Evolutionary conservation across 148 eudicot species (phyloP), one percentile per base, ranked within the genome.

Genomic region (Chenopodium berlandieri): DNA sequence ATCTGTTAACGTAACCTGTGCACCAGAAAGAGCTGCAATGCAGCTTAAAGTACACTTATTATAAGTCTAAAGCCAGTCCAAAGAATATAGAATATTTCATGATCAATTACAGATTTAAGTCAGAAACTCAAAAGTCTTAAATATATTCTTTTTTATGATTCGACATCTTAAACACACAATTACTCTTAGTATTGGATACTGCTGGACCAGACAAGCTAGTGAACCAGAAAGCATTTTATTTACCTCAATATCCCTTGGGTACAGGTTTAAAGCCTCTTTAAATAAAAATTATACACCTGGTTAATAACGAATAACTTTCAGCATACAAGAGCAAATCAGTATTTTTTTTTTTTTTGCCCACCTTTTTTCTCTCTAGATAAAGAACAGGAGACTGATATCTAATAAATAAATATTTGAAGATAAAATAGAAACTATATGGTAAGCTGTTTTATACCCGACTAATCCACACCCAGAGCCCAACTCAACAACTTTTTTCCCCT

Each of bases 391-490:
- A 23, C 25, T 54, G 31, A 58, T 31, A 76, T 62, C 37, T 52
- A 13, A 16, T 48, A 58, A 7, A 20, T 60, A 52, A 44, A 62
- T 3, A 76, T 40, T 64, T 23, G 1, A 48, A 16, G 58, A 40
- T 50, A 32, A 19, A 62, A 77, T 22, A 30, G 37, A 65, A 73
- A 82, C n/a, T 56, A 66, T 62, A 10, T 62, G 60, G 85, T 40
- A 23, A 66, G 67, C 60, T 72, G 14, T 66, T 67, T 73, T 79
- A 78, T 91, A 95, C 98, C 98, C 98, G 30, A 90, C 97, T 84
- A 95, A 85, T 83, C 98, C 97, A 81, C 97, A 93, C 81, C 98
- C 98, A 70, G 97, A 89, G 67, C 98, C 98, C 87, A 95, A 83
- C 86, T 95, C 98, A 75, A 93, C 87, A 81, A 88, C 94, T 60